Conservation (phyloP, 2,329 filamentous ascomycete species). For the Stemphylium beticola region DNA sequence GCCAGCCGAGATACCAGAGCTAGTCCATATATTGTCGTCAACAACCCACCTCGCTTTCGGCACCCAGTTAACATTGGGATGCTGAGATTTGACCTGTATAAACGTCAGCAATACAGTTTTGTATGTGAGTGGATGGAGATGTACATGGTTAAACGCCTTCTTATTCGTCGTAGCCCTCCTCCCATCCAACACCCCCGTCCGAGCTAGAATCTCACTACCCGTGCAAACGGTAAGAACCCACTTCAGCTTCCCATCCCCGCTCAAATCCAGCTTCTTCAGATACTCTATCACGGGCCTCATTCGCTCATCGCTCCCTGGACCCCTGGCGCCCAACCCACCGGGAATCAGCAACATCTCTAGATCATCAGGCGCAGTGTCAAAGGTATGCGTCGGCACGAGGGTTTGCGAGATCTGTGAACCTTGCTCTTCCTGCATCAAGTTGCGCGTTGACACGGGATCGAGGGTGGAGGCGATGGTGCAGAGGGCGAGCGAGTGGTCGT, state of each 20-base stretch:
- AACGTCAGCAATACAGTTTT: background rate
- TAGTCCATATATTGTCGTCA: constrained; percentile 71
- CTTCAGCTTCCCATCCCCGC: constrained; percentile 50
- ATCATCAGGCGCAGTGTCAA: constrained; percentile 55
- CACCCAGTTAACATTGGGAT: constrained; percentile 65
- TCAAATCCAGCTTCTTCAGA: constrained; percentile 54
- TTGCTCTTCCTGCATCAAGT: constrained; percentile 12
- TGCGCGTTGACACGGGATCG: constrained; percentile 42
- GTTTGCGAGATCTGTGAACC: constrained; percentile 43
- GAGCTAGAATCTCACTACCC: constrained; percentile 64
- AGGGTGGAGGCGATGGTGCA: constrained; percentile 44
- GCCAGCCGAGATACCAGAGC: constrained; percentile 67
- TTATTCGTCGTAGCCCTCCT: constrained; percentile 72
- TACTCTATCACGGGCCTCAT: constrained; percentile 54
- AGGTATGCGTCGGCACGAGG: constrained; percentile 62
- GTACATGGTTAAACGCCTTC: constrained; percentile 54
- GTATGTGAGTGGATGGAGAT: background rate
- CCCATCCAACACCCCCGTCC: constrained; percentile 66
- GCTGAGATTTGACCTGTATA: constrained; percentile 51
- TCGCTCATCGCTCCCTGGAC: constrained; percentile 32
- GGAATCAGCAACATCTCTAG: constrained; percentile 71
- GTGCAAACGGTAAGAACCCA: constrained; percentile 72
- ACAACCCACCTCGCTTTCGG: constrained; percentile 67
- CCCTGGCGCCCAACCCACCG: constrained; percentile 61
- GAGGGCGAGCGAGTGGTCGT: constrained; percentile 33